phyloP scores from a whole-genome alignment of 441 rosid genomes.

The Metrosideros polymorpha region DNA sequence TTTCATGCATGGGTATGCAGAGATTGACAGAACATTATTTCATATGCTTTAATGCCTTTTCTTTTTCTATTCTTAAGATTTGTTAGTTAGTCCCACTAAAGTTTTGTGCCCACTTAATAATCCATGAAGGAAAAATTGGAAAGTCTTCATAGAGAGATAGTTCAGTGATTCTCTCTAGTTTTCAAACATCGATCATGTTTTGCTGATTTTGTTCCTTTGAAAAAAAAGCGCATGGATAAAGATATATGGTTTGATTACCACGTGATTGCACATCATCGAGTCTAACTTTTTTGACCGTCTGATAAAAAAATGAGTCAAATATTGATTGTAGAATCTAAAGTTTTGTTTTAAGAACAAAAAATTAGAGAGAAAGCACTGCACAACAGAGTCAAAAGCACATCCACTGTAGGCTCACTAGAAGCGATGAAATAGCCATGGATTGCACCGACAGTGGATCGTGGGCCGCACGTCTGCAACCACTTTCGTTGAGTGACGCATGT shows the following conservation, averaged over 20 bases:
- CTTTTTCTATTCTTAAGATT: too few species aligned
- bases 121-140: too few species aligned
- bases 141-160: too few species aligned
- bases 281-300: neutral
- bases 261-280: too few species aligned
- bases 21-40: too few species aligned
- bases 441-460: too few species aligned
- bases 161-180: neutral
- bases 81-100: too few species aligned
- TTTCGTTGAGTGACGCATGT: neutral
- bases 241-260: neutral
- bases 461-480: neutral
- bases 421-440: too few species aligned
- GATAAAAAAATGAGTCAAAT: neutral
- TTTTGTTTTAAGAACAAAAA: neutral
- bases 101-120: too few species aligned
- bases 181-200: neutral
- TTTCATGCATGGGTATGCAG: too few species aligned
- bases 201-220: neutral
- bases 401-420: neutral
- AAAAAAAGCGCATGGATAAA: neutral
- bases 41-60: too few species aligned
- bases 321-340: neutral
- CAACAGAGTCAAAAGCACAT: neutral
- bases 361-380: neutral